These are phyloP conservation scores for Aspergillus sp. DNA, from an alignment of 2,329 filamentous ascomycete species.

Conservation along the genomic window DNA sequence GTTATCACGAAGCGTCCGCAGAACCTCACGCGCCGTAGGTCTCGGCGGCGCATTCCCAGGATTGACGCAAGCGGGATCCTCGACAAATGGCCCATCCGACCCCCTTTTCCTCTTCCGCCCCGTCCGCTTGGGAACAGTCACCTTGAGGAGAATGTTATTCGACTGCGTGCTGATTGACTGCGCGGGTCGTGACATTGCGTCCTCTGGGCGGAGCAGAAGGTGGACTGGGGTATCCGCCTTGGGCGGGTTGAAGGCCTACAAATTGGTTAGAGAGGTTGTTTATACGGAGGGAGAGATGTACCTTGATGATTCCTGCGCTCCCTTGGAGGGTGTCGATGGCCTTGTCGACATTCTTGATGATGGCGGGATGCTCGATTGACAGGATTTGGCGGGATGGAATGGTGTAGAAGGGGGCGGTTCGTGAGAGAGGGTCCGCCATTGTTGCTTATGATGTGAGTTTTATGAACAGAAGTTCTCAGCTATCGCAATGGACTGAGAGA, in stretches of 20 bases:
- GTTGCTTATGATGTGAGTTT: neutral
- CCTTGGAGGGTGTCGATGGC: conserved; percentile 67
- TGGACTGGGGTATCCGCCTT: conserved; percentile 59
- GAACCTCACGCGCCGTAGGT: conserved; percentile 31
- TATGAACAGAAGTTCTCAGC: neutral
- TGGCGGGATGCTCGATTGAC: conserved; percentile 69
- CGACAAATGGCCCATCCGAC: conserved; percentile 67
- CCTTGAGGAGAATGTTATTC: conserved; percentile 83
- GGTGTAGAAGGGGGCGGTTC: conserved; percentile 53
- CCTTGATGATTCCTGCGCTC: conserved; percentile 57
- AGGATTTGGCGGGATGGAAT: conserved; percentile 60
- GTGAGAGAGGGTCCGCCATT: conserved; percentile 30
- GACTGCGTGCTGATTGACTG: conserved; percentile 75
- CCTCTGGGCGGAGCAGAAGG: conserved; percentile 78
- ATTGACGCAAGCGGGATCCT: conserved; percentile 42
- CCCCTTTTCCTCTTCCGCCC: conserved; percentile 84
- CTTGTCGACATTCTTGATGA: conserved; percentile 67
- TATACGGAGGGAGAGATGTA: conserved; percentile 28
- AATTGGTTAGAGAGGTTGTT: neutral
- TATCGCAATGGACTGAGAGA: neutral
- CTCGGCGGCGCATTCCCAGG: conserved; percentile 21
- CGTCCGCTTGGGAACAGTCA: conserved; percentile 84
- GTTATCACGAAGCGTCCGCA: conserved; percentile 70
- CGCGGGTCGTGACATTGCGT: conserved; percentile 77
- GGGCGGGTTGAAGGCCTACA: conserved; percentile 51